A percentile compares a stretch with the other conserved stretches of the same genome.
phyloP scores from a whole-genome alignment of 305 asterid species.

The Solanum hybrid region DNA sequence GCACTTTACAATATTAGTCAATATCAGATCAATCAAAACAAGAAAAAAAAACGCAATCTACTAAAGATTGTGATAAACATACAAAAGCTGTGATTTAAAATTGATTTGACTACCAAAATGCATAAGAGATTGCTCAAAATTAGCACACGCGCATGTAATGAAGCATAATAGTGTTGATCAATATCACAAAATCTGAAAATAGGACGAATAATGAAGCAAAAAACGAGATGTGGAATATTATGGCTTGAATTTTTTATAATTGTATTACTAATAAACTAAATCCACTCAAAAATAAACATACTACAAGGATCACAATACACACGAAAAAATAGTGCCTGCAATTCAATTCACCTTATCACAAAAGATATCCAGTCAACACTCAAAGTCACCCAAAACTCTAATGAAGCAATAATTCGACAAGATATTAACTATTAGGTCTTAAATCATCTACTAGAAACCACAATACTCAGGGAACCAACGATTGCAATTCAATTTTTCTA shows the following conservation, averaged over 20 bases:
- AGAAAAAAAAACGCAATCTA: background rate
- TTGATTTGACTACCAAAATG: background rate
- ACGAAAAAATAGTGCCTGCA: background rate
- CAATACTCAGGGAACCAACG: background rate
- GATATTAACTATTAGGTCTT: background rate
- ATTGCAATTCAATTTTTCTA: background rate
- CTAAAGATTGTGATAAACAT: background rate
- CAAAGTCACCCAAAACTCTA: background rate
- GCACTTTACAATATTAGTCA: background rate
- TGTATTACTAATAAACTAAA: background rate
- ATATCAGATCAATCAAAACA: background rate
- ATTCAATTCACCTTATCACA: background rate
- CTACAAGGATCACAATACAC: background rate
- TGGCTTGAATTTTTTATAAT: background rate
- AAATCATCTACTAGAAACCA: background rate
- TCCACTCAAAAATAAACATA: background rate
- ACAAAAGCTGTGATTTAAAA: background rate
- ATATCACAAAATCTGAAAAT: background rate
- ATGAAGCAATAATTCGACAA: background rate
- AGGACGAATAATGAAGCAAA: background rate
- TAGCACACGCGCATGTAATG: background rate
- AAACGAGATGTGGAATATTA: background rate
- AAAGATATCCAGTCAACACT: background rate
- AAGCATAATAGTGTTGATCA: background rate
- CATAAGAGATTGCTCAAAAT: background rate